Evolutionary conservation across 2,329 filamentous ascomycete species (phyloP), one percentile per base, ranked within the genome.

Genomic region (Coniochaeta ligniaria): DNA sequence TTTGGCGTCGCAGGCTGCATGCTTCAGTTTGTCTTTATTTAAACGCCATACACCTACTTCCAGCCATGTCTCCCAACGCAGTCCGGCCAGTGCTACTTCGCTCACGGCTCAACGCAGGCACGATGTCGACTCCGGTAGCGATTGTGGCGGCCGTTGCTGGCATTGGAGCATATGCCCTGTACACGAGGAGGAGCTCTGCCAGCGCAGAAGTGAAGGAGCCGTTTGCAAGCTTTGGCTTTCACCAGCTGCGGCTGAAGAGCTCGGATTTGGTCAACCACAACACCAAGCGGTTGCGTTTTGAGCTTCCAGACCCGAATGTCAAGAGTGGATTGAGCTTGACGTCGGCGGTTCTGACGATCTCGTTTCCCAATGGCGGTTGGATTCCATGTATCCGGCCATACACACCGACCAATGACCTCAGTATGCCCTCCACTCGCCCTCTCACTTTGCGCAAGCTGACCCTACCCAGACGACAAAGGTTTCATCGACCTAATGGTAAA

Each of bases 401-500:
- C 65, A 90, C 87, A 0, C 88, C 88, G 0, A 76, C 88, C 58
- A 85, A 77, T 63, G 71, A 78, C 47, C 73, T 78, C 17, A 74
- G 82, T 83, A 72, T 50, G 72, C 38, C 9, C n/a, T 47, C 43
- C 20, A n/a, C 12, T 33, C 14, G 36, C 50, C 45, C 16, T 35
- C 50, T 47, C 14, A 41, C 2, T n/a, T 35, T 26, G 2, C 35
- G 11, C 6, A 38, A 36, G 26, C 54, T 57, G 12, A 57, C n/a
- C 14, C 7, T 17, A 8, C 5, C 69, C 6, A 81, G 83, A 84
- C 41, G 76, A 85, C 41, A 76, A 78, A 2, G 87, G 87, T 6
- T 76, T 76, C 60, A 66, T 91, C 7, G 85, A 89, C 11, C 75
- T 91, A 20, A 74, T 90, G 54, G 80, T 91, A 16, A 91, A 91